Percentiles rank a stretch among this genome's conserved stretches.
Evolutionary conservation across 2,329 filamentous ascomycete genomes (phyloP).

Genomic region (Alternaria brassicae): DNA sequence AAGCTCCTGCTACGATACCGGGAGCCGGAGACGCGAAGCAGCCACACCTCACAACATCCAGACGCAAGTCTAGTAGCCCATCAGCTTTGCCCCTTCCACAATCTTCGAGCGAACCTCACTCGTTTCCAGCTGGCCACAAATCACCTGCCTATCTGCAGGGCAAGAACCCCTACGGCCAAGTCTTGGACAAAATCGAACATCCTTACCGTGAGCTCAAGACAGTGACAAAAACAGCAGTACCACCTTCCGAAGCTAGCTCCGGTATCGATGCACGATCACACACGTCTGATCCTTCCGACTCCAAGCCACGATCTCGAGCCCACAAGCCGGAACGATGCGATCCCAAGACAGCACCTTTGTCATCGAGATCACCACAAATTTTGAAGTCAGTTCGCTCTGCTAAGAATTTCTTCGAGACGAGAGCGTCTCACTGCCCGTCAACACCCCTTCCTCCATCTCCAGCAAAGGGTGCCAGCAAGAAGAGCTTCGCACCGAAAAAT

Average conservation of each 20-base stretch:
- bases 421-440: conserved; percentile 24
- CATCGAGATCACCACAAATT: conserved; percentile 19
- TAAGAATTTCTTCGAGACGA: conserved; percentile 42
- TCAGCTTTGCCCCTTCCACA: conserved; percentile 11
- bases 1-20: conserved; percentile 8
- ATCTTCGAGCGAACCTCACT: conserved; percentile 12
- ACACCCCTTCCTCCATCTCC: conserved; percentile 21
- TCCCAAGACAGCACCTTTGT: conserved; percentile 9
- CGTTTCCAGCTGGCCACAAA: conserved; percentile 20
- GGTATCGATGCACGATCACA: conserved; percentile 27
- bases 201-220: conserved; percentile 25
- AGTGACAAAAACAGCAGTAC: conserved; percentile 6
- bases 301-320: conserved; percentile 26
- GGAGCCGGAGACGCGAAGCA: conserved; percentile 10
- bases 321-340: conserved; percentile 1
- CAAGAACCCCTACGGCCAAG: conserved; percentile 44
- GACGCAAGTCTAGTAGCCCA: conserved; percentile 14
- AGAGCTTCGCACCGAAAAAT: conserved; percentile 3
- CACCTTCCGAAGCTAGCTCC: conserved; percentile 33
- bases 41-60: conserved; percentile 10
- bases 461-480: conserved; percentile 9
- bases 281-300: conserved; percentile 26
- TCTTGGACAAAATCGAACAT: conserved; percentile 34
- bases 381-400: conserved; percentile 34
- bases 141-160: conserved; percentile 39